Base-by-base conservation (phyloP, 2,329 filamentous ascomycete genomes). In the Elsinoe australis region DNA sequence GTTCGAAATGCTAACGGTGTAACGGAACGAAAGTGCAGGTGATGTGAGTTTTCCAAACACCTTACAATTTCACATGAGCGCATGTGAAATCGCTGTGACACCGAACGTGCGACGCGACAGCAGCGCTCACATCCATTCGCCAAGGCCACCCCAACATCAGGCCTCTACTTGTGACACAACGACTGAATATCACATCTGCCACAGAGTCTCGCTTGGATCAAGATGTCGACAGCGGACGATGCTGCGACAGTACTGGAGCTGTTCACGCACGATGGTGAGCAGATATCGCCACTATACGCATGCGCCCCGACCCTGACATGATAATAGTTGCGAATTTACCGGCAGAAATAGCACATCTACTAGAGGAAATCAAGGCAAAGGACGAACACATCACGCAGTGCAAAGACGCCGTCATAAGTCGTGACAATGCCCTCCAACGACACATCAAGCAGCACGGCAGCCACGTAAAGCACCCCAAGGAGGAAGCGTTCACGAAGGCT, bases 301-400 rank as follows among this genome's bases (percentile, higher is more conserved):
- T 10, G 21, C 47, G 14, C 17, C 46, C 29, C n/a, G n/a, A n/a
- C n/a, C 48, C 46, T 51, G 19, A 46, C 48, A 5, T 17, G 6
- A 6, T 8, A 18, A 4, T 52, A 73, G 83, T 84, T 15, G 80
- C 84, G 58, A 92, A 92, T 59, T 73, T 90, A 21, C 85, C 85
- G 53, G 83, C 86, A 54, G 86, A 92, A 67, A 81, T 92, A 51
- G 81, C 82, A 15, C 88, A 89, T 68, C 75, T 90, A 53, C 83
- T 89, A 59, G 85, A 89, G 61, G 86, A 92, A 67, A 85, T 90
- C 54, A 74, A 80, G 60, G 82, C 85, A 62, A 90, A 89, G 64
- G 86, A 94, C 62, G 75, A 78, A 42, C 74, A 80, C 54, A 83
- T 86, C 56, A 72, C 78, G 59, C 80, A 86, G 39, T 82, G 82